Evolutionary conservation across 2,329 filamentous ascomycete species (phyloP).

Genomic region (Fusarium cyanostomum): DNA sequence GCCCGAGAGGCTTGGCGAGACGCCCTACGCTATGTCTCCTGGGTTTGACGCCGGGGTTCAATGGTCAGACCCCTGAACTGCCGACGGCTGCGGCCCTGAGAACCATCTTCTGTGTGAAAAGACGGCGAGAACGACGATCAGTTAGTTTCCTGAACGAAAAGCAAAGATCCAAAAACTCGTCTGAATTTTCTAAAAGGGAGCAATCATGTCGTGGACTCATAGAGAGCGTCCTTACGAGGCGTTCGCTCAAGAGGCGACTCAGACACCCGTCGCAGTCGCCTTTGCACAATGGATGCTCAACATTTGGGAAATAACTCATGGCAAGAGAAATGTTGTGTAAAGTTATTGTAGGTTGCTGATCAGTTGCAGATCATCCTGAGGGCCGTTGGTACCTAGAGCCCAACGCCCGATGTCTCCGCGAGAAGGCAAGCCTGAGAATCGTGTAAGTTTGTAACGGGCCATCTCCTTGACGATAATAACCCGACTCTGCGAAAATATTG

Average conservation of each 20-base stretch:
- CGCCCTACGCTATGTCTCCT: not conserved
- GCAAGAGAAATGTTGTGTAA: not conserved
- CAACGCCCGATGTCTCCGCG: slow-evolving; percentile 32
- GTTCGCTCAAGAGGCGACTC: slow-evolving; percentile 38
- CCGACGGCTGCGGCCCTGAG: not conserved
- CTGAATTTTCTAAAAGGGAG: not conserved
- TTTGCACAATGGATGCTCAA: slow-evolving; percentile 43
- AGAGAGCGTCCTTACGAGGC: slow-evolving; percentile 38
- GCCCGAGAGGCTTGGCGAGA: slow-evolving; percentile 5
- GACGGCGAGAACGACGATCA: slow-evolving; percentile 3
- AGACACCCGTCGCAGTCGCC: slow-evolving; percentile 24
- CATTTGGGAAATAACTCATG: slow-evolving; percentile 40
- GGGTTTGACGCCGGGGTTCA: not conserved
- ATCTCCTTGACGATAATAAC: not conserved
- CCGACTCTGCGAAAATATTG: not conserved
- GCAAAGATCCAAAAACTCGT: not conserved
- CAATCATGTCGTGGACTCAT: slow-evolving; percentile 43
- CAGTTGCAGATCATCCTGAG: slow-evolving; percentile 32
- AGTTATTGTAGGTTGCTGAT: not conserved
- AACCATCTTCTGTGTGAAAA: slow-evolving; percentile 7
- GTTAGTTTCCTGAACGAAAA: not conserved
- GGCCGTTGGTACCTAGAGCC: slow-evolving; percentile 41
- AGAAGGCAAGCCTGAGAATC: slow-evolving; percentile 41
- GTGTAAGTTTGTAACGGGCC: slow-evolving; percentile 38
- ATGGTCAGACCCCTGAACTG: not conserved